Evolutionary conservation across 2,329 filamentous ascomycete genomes (phyloP), one percentile per base, ranked within the genome.

Genomic region (Harringtonia lauricola): DNA sequence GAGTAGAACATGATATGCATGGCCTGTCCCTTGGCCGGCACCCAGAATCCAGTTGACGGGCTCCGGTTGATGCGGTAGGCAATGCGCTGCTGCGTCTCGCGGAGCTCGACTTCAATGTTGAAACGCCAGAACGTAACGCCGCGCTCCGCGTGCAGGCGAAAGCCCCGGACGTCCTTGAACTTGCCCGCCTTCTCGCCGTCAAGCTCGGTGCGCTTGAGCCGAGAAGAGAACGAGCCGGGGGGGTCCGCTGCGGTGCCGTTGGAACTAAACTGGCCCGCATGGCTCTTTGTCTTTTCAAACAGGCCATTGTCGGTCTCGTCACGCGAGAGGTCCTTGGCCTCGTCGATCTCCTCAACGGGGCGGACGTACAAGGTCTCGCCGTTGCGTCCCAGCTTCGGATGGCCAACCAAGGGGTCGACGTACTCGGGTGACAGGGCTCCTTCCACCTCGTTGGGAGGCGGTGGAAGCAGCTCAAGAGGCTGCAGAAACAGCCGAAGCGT

Each of bases 1-100:
- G 85, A 95, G 66, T 96, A 78, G 65, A 95, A 98, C 88, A 96
- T 95, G 59, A 95, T 86, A 64, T 96, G 95, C 92, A 98, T 98
- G 3, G 84, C 77, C 59, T 94, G 74, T 15, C 79, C 83, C 40
- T 72, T 76, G 28, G 83, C 83, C 6, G 94, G 92, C 1, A 98
- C 87, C 90, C 92, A 98, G 60, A 98, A 98, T 2, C 83, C 86
- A 42, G 86, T 80, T 3, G 86, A 79, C 7, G 90, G 89, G 1
- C 92, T 90, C 38, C 82, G 75, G 57, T 98, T 98, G 66, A 98
- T 94, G 43, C 89, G 85, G 62, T 98, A 98, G 0, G 89, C 90
- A 50, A 98, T 84, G 33, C 90, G 82, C 54, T 89, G 79, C 62
- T 96, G 86, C 46, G 71, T 74, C 18, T 79, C 71, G 4, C 75